Evolutionary conservation across 1,139 yeast genomes (phyloP), one percentile per base, ranked within the genome.

Genomic region (Scheffersomyces titani): DNA sequence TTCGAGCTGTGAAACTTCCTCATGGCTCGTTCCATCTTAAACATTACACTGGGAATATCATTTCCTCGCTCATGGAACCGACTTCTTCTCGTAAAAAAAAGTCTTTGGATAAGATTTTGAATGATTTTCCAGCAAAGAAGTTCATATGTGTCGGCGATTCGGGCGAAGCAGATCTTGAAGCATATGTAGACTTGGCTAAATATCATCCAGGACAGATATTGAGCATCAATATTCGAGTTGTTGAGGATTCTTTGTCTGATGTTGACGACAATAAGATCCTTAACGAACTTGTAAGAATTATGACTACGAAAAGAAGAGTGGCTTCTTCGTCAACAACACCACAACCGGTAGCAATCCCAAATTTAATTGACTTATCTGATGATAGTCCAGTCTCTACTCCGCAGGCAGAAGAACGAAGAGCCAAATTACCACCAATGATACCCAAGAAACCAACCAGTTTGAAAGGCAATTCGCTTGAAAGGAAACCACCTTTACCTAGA

Each of bases 131-230:
- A 0, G 63, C 83, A 1, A 86, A 93, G 62, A 86, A 83, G 65
- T 94, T 94, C 68, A 80, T 94, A 20, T 78, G 97, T 56, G 82
- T 94, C 24, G 99, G 99, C 20, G 99, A 96, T 70, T 89, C 98
- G 1, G 98, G 99, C 1, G 99, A 96, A 69, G 88, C 88, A 61
- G 99, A 96, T 73, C 77, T 94, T 51, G 99, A 96, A 67, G 97
- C 98, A 0, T 96, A 94, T 68, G 82, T 86, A 5, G 89, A 89
- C 47, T 74, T 92, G 47, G 92, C 97, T 0, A 71, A 75, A 47
- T 64, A 70, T 40, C 85, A 76, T 64, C 96, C 97, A 0, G 74
- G 77, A 6, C 88, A 85, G 61, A 78, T 94, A 0, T 63, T 82
- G 40, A 96, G 90, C 0, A 91, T 96, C 6, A 92, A 87, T 69